Evolutionary conservation across 177 flowering plant genomes (phyloP), one percentile per base, ranked within the genome.

Genomic region (Vitis hybrid): DNA sequence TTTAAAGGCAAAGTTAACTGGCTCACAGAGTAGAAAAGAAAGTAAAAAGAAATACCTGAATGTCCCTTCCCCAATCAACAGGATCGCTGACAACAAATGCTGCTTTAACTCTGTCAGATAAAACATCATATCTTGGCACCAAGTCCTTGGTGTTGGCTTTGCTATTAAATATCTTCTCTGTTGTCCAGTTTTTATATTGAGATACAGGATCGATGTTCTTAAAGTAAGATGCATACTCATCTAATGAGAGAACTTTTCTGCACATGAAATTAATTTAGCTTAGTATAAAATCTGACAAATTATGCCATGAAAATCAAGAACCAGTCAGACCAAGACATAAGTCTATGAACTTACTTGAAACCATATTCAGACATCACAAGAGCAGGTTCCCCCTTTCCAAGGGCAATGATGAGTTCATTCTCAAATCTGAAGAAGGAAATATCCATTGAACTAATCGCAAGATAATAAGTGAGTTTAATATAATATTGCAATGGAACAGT

Each of bases 301-400:
- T 19, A 12, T 17, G 50, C 11, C 15, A 30, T 52, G 57, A 21
- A 30, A 40, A 60, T 4, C 17, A 59, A 51, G 54, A 52, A 18
- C 7, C 17, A 56, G 52, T n/a, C 2, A 15, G 4, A 14, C 13
- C 56, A 19, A 71, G 52, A n/a, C 70, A 66, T 9, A 8, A 64
- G 21, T n/a, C 12, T 4, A 55, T 60, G 56, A 73, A 45, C 88
- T 75, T 79, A 90, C 97, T 86, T 87, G 75, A 87, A 92, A 18
- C 94, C 97, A 81, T 92, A 90, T 32, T 87, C 89, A 58, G 86
- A 80, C 91, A 92, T 87, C 23, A 92, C 97, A 6, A 52, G 67
- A 75, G 84, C 91, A 72, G 97, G 97, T 67, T 92, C 91, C 62
- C 97, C 95, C 81, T 92, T 92, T 32, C 97, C 97, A 60, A 79